These are phyloP conservation scores for Zymoseptoria passerinii DNA, from an alignment of 2,329 filamentous ascomycete species.

Conservation along the genomic window DNA sequence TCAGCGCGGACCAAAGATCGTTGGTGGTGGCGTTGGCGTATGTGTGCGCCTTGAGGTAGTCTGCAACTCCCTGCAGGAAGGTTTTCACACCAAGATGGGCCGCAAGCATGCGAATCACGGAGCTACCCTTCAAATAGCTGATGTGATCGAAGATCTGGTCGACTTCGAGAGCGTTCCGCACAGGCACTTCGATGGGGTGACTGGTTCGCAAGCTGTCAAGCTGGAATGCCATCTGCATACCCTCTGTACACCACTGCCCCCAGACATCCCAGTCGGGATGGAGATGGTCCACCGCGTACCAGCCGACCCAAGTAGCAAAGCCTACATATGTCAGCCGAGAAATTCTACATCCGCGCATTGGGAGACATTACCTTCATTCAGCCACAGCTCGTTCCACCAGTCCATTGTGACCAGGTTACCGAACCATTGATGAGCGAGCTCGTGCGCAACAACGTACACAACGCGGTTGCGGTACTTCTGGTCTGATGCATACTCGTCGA, in stretches of 20 bases:
- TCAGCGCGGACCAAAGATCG: slow-evolving; percentile 83
- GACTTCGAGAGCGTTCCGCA: slow-evolving; percentile 86
- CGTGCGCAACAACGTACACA: slow-evolving; percentile 96
- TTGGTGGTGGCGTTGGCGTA: slow-evolving; percentile 87
- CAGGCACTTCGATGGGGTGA: slow-evolving; percentile 92
- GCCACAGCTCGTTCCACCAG: slow-evolving; percentile 71
- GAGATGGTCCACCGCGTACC: slow-evolving; percentile 82
- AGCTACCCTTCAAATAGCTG: slow-evolving; percentile 93
- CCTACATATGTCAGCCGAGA: slow-evolving; percentile 28
- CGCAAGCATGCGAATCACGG: slow-evolving; percentile 92
- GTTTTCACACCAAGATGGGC: slow-evolving; percentile 78
- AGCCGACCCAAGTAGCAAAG: slow-evolving; percentile 97
- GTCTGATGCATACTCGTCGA: slow-evolving; percentile 86
- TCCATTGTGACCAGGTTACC: slow-evolving; percentile 94
- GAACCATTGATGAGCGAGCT: slow-evolving; percentile 94
- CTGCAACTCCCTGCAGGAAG: slow-evolving; percentile 82
- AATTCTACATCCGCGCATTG: not conserved
- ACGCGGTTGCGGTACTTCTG: slow-evolving; percentile 85
- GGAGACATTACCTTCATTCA: slow-evolving; percentile 60
- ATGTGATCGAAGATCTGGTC: slow-evolving; percentile 98
- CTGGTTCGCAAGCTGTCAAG: slow-evolving; percentile 85
- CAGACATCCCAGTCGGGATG: slow-evolving; percentile 97
- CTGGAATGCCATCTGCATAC: slow-evolving; percentile 81
- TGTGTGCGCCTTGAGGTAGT: slow-evolving; percentile 79
- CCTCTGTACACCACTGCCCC: slow-evolving; percentile 92